These are phyloP conservation scores for Choanephora cucurbitarum DNA, from an alignment of 371 early-diverging fungal species.

Conservation along the genomic window DNA sequence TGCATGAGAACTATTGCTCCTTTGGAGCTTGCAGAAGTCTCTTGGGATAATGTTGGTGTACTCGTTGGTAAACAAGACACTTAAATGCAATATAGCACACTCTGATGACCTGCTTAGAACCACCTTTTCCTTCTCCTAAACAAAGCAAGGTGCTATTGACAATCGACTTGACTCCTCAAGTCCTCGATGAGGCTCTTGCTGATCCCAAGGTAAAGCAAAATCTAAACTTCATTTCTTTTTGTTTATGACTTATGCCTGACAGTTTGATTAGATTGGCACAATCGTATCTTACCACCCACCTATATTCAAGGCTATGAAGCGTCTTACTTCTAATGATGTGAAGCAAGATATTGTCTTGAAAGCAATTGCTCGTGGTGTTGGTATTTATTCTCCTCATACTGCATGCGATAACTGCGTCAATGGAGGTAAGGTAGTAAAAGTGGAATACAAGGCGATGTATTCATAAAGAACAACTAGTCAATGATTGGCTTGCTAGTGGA, in stretches of 20 bases:
- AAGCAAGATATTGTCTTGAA: conserved; percentile 84
- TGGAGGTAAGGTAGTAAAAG: conserved; percentile 61
- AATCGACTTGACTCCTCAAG: conserved; percentile 90
- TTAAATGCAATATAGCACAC: not conserved
- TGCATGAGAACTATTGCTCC: conserved; percentile 90
- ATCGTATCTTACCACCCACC: conserved; percentile 97
- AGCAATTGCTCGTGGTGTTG: conserved; percentile 84
- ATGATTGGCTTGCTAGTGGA: conserved; percentile 82
- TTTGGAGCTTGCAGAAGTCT: conserved; percentile 78
- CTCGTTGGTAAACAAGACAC: conserved; percentile 65
- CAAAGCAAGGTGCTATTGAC: conserved; percentile 89
- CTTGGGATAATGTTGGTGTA: conserved; percentile 98
- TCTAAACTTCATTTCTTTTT: no score
- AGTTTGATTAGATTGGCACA: conserved; percentile 66
- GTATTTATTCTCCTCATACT: conserved; percentile 97
- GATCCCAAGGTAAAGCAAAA: conserved; percentile 54
- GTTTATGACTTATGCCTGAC: conserved; percentile 3
- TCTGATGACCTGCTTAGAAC: conserved; percentile 47
- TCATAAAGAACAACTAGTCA: conserved; percentile 43
- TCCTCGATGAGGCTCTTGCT: conserved; percentile 86
- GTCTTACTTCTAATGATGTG: conserved; percentile 69
- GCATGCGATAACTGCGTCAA: conserved; percentile 84
- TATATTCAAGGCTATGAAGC: conserved; percentile 89
- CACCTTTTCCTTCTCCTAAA: conserved; percentile 69
- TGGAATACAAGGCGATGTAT: not conserved